Conservation (phyloP, 2,329 filamentous ascomycete species). For the Bertia moriformis region DNA sequence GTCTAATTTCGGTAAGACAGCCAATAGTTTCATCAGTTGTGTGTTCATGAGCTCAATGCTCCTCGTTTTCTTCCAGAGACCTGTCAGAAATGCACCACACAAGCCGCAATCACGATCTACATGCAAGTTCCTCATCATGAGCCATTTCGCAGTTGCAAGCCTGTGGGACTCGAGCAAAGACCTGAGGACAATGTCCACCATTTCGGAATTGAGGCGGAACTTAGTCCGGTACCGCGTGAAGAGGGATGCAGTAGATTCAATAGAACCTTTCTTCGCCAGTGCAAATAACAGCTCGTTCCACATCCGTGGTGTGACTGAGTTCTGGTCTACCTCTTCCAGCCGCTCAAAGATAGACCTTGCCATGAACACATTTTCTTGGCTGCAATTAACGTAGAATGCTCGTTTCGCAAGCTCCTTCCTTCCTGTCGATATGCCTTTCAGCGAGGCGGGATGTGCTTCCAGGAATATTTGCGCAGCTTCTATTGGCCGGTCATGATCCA, state of each 20-base stretch:
- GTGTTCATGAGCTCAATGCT: slow-evolving; percentile 13
- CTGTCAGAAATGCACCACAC: slow-evolving; percentile 17
- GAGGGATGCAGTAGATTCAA: neutral
- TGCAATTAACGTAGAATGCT: neutral
- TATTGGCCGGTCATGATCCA: neutral
- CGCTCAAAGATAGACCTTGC: neutral
- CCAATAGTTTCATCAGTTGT: neutral
- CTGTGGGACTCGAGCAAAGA: slow-evolving; percentile 19
- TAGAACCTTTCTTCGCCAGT: neutral
- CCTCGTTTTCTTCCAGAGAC: slow-evolving; percentile 21
- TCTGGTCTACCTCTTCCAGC: neutral
- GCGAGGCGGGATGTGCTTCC: too few relatives aligned
- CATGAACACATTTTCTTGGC: neutral
- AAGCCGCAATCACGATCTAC: slow-evolving; percentile 14
- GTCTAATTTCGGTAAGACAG: neutral
- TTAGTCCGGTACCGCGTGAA: slow-evolving; percentile 7
- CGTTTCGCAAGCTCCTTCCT: neutral
- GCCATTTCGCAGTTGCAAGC: slow-evolving; percentile 16
- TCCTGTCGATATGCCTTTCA: neutral
- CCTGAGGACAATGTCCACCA: slow-evolving; percentile 18
- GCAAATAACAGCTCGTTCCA: neutral
- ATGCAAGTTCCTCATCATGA: slow-evolving; percentile 9
- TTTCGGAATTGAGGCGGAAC: slow-evolving; percentile 12
- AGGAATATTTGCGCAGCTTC: neutral
- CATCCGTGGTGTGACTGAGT: neutral